phyloP scores from a whole-genome alignment of 2,329 filamentous ascomycete species.

The Ophiostoma sp. region DNA sequence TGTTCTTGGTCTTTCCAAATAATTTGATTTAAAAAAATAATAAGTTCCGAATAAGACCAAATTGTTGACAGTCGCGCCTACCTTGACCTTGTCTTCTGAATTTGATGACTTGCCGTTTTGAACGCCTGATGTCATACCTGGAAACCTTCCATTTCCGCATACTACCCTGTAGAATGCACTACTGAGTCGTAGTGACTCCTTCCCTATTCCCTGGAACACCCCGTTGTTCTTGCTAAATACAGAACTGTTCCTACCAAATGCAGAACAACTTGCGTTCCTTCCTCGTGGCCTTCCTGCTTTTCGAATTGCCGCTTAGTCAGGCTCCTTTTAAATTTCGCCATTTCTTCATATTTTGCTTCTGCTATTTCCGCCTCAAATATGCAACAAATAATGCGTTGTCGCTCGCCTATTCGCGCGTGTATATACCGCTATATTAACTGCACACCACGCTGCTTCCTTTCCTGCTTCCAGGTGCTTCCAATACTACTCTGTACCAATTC shows the following conservation, averaged over 20 bases:
- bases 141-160: not conserved
- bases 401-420: not conserved
- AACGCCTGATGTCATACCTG: conserved; percentile 8
- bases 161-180: not conserved
- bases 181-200: not conserved
- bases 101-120: not conserved
- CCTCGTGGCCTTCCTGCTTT: not conserved
- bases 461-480: not conserved
- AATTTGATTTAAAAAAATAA: too few species aligned
- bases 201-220: conserved; percentile 3
- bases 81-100: not conserved
- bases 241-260: not conserved
- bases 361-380: too few species aligned
- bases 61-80: not conserved
- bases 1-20: not conserved
- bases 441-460: not conserved
- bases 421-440: not conserved
- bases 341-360: too few species aligned
- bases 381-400: not conserved
- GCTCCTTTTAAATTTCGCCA: too few species aligned
- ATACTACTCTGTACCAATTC: not conserved
- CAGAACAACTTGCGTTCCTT: not conserved
- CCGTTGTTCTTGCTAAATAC: not conserved
- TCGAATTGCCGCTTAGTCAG: not conserved
- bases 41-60: not conserved